These are phyloP conservation scores for Kodamaea nitidulidarum DNA, from an alignment of 805 yeast genomes.

Conservation along the genomic window DNA sequence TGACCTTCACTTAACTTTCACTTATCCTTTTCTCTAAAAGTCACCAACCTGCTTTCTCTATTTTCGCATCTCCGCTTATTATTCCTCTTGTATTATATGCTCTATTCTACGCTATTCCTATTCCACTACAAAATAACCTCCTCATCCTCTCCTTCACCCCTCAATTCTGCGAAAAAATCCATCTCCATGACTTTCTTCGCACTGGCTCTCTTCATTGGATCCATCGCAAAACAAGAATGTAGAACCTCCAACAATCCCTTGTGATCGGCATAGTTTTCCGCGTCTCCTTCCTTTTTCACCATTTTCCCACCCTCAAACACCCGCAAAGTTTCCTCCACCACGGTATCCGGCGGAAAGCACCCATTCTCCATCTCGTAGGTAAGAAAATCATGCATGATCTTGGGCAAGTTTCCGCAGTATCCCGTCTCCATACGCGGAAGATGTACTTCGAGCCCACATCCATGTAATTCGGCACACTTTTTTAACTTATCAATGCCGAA, in stretches of 20 bases:
- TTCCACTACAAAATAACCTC: conserved; percentile 27
- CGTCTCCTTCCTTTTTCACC: conserved; percentile 19
- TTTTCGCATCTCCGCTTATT: too few species aligned
- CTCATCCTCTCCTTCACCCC: conserved; percentile 26
- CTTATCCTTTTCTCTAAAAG: too few species aligned
- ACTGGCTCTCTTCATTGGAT: conserved; percentile 52
- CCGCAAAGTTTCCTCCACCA: conserved; percentile 60
- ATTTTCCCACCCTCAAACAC: conserved; percentile 33
- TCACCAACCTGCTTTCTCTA: too few species aligned
- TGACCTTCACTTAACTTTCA: too few species aligned
- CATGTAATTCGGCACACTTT: conserved; percentile 79
- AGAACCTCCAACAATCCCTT: conserved; percentile 52
- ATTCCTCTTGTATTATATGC: too few species aligned
- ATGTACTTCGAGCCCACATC: conserved; percentile 70
- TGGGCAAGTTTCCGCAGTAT: conserved; percentile 28
- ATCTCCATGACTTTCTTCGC: conserved; percentile 54
- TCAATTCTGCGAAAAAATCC: conserved; percentile 54
- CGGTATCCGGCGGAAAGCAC: conserved; percentile 66
- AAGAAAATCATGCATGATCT: conserved; percentile 27
- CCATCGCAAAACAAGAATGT: conserved; percentile 53
- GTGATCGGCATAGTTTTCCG: conserved; percentile 36
- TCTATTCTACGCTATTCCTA: too few species aligned
- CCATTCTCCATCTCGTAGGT: conserved; percentile 47
- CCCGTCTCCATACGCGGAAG: conserved; percentile 15
- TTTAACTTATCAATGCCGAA: conserved; percentile 74